Evolutionary conservation across 78 protist species (phyloP), one percentile per base, ranked within the genome.

Genomic region (Dictyostelium purpureum): DNA sequence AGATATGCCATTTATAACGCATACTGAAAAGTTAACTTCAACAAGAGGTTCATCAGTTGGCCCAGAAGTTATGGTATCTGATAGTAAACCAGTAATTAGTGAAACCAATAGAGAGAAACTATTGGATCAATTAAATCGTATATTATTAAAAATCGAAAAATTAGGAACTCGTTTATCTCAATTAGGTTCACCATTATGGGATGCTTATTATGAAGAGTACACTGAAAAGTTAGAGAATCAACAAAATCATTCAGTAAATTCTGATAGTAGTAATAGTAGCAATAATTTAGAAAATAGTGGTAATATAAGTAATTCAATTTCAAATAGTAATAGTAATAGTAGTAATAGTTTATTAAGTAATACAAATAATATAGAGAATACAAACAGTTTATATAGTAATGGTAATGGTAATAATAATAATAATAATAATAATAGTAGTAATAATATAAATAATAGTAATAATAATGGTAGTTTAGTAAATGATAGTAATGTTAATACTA

Each of bases 1-100:
- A 28, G 94, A 83, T 21, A 83, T 83, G 80, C 90, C 90, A 67
- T 83, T 71, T 35, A 43, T 71, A 18, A 70, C 90, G 33, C 90
- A 70, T 18, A 33, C 79, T 26, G 90, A 83, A 19, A 83, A 67
- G 57, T 66, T 83, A 18, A 52, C 90, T 11, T 38, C n/a, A 2
- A 54, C 90, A 1, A 47, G 80, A 12, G 90, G 90, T 21, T 47
- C 90, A 28, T 59, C 73, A 0, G 90, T 83, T 26, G 79, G 81
- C 6, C 79, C 80, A 19, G 90, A 83, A 5, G 57, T 45, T 24
- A 24, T 31, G 9, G 12, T 31, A n/a, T 6, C 37, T 16, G 90
- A 83, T 28, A 54, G 33, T 5, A 67, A 71, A 71, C 90, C 90
- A 26, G 73, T 71, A 12, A 83, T 83, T 16, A 54, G 66, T 11